phyloP scores from a whole-genome alignment of 1,139 yeast genomes.

The Pichia sp. region DNA sequence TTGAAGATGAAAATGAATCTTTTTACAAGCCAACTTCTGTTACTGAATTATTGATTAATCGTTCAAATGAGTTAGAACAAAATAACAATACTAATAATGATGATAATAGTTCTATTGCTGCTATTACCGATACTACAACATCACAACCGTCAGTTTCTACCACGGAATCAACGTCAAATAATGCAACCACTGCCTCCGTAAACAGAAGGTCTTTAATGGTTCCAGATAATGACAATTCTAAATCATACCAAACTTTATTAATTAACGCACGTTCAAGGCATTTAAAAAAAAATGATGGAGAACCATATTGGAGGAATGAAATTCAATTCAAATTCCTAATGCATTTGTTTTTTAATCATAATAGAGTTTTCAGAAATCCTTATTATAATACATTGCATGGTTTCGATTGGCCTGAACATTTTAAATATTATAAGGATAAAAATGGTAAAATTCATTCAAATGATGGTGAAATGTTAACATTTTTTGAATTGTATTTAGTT shows the following conservation, averaged over 20 bases:
- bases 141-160: neutral
- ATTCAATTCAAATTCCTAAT: constrained; percentile 78
- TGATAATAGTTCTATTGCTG: no score
- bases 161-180: neutral
- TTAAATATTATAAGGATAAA: constrained; percentile 21
- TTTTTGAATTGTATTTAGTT: constrained; percentile 78
- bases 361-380: constrained; percentile 64
- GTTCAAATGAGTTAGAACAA: neutral
- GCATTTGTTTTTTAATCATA: constrained; percentile 55
- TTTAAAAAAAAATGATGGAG: constrained; percentile 86
- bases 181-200: neutral
- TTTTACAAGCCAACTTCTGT: constrained; percentile 9
- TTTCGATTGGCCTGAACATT: constrained; percentile 33
- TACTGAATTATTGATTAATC: constrained; percentile 9
- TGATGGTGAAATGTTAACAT: constrained; percentile 50
- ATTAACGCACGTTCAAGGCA: constrained; percentile 48
- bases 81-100: neutral
- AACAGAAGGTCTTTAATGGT: neutral
- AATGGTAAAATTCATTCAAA: constrained; percentile 20
- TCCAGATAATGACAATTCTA: constrained; percentile 3
- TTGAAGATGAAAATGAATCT: neutral
- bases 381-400: constrained; percentile 26
- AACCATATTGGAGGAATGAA: constrained; percentile 83
- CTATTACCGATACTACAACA: neutral
- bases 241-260: constrained; percentile 23